Evolutionary conservation across 768 basidiomycete species (phyloP).

Genomic region (Pluteus cervinus): DNA sequence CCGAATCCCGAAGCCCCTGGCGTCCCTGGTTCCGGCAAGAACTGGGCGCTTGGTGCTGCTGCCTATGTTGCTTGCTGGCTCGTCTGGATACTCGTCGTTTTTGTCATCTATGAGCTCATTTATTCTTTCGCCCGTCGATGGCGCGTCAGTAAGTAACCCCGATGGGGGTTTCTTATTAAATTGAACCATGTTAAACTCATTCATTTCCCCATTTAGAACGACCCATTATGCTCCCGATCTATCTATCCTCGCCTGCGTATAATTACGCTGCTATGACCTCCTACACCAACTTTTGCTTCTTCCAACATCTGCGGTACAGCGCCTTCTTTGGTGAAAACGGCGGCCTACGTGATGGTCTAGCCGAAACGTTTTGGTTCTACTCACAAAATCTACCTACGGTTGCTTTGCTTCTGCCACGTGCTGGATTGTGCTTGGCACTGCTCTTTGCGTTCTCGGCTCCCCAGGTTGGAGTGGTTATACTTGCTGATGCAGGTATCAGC

Average conservation of each 20-base stretch:
- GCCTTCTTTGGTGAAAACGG: constrained; percentile 55
- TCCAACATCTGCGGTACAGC: constrained; percentile 69
- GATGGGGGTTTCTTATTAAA: constrained; percentile 9
- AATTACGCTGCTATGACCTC: constrained; percentile 72
- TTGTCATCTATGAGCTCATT: constrained; percentile 70
- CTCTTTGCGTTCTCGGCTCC: constrained; percentile 59
- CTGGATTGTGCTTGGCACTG: constrained; percentile 66
- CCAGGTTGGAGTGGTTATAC: constrained; percentile 37
- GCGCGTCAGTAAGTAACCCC: constrained; percentile 63
- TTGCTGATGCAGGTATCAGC: constrained; percentile 40
- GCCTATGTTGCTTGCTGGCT: constrained; percentile 83
- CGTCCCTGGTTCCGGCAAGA: constrained; percentile 64
- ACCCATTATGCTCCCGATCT: constrained; percentile 77
- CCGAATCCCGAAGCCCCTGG: constrained; percentile 66
- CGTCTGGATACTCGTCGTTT: constrained; percentile 66
- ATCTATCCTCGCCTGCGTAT: constrained; percentile 75
- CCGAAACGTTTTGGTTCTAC: constrained; percentile 82
- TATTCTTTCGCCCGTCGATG: constrained; percentile 73
- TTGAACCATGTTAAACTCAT: constrained; percentile 3
- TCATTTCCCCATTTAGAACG: constrained; percentile 47
- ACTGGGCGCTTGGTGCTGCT: constrained; percentile 78
- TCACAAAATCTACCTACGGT: constrained; percentile 84
- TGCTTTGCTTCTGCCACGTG: constrained; percentile 76
- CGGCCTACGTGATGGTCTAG: constrained; percentile 42
- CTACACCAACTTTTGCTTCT: constrained; percentile 79